Percentiles rank a stretch among this genome's conserved stretches.
Evolutionary conservation across 73 alveolate genomes (phyloP).

Genomic region (Stentor roeselii): DNA sequence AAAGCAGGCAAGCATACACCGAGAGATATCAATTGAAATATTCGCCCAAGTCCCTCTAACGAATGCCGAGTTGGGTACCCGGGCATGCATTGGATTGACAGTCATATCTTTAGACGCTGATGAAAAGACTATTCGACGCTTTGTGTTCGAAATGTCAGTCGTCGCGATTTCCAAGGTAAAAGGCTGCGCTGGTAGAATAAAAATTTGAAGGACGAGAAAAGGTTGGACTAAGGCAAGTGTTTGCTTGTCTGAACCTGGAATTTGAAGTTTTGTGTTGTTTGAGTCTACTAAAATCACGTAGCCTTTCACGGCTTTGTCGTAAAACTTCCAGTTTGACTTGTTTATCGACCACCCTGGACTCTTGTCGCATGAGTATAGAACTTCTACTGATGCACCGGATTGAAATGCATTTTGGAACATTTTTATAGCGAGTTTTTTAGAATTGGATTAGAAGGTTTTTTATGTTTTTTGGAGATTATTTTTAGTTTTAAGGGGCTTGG

Average conservation of each 20-base stretch:
- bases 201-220: slow-evolving; percentile 69
- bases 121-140: slow-evolving; percentile 76
- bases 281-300: slow-evolving; percentile 36
- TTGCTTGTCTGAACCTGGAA: slow-evolving; percentile 60
- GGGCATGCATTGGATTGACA: slow-evolving; percentile 77
- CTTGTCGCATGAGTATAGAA: slow-evolving; percentile 40
- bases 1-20: slow-evolving; percentile 69
- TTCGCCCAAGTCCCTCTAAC: slow-evolving; percentile 76
- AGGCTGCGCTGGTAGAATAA: slow-evolving; percentile 57
- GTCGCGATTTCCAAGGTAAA: slow-evolving; percentile 75
- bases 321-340: slow-evolving; percentile 36
- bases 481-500: no score
- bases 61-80: slow-evolving; percentile 75
- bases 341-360: slow-evolving; percentile 48
- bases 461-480: no score
- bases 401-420: slow-evolving; percentile 63
- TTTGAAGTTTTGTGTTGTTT: slow-evolving; percentile 35
- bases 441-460: no score
- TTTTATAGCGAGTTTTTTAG: no score
- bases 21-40: slow-evolving; percentile 62
- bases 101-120: slow-evolving; percentile 65
- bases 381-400: slow-evolving; percentile 57
- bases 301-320: slow-evolving; percentile 43
- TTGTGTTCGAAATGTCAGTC: slow-evolving; percentile 67
- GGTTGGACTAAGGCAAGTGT: slow-evolving; percentile 69